Conservation (phyloP, 495 filamentous ascomycete species). For the Penicillium canescens region DNA sequence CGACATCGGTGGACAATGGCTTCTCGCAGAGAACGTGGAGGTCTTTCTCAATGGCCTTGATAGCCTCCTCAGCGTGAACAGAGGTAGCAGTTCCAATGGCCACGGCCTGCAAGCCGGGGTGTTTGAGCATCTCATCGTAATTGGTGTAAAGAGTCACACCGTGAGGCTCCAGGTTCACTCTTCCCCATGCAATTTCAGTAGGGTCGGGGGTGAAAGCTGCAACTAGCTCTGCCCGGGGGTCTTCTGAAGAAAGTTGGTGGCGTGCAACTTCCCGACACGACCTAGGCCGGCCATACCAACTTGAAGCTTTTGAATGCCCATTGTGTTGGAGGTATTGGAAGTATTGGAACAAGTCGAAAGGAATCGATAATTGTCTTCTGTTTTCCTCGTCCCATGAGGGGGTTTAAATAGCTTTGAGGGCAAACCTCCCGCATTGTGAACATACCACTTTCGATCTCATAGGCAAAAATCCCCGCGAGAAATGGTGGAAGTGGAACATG, state of each 20-base stretch:
- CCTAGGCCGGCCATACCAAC: slow-evolving; percentile 49
- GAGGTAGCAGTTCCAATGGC: slow-evolving; percentile 46
- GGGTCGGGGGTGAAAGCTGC: slow-evolving; percentile 42
- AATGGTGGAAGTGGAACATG: not conserved
- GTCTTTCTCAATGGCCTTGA: slow-evolving; percentile 46
- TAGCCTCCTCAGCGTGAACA: slow-evolving; percentile 48
- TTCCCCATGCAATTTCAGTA: slow-evolving; percentile 43
- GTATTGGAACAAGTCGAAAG: not conserved
- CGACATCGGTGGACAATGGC: slow-evolving; percentile 40
- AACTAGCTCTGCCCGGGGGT: slow-evolving; percentile 47
- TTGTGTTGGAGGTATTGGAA: slow-evolving; percentile 14
- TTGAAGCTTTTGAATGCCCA: slow-evolving; percentile 35
- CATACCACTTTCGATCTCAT: not conserved
- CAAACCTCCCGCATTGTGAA: not conserved
- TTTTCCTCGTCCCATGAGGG: not conserved
- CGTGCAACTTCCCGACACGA: slow-evolving; percentile 51
- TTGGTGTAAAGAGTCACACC: slow-evolving; percentile 40
- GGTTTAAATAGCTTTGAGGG: slow-evolving; percentile 3
- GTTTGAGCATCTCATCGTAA: slow-evolving; percentile 51
- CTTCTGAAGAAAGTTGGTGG: slow-evolving; percentile 40
- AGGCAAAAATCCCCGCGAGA: not conserved
- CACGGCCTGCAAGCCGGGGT: slow-evolving; percentile 47
- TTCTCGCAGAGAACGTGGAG: slow-evolving; percentile 56
- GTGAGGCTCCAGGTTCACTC: slow-evolving; percentile 35
- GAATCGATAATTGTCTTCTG: not conserved